These are phyloP conservation scores for Boeremia lycopersici DNA, from an alignment of 2,329 filamentous ascomycete genomes.

Conservation along the genomic window DNA sequence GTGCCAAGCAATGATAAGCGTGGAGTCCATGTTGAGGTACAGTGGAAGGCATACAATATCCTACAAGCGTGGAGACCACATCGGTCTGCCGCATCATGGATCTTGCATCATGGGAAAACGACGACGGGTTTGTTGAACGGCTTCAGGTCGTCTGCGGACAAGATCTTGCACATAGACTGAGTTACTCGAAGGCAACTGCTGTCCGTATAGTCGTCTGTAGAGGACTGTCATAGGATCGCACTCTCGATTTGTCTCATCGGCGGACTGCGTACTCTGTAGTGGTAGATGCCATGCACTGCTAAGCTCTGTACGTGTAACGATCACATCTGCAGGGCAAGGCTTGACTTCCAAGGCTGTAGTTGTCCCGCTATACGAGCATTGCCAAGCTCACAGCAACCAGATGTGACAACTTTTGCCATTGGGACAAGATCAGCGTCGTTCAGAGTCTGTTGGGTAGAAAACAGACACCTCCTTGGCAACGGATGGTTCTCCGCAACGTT, in stretches of 20 bases:
- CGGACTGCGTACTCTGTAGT: not conserved
- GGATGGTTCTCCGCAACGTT: constrained; percentile 33
- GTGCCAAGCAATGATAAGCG: constrained; percentile 37
- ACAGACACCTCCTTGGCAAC: constrained; percentile 17
- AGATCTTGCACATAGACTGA: not conserved
- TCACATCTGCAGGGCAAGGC: constrained; percentile 21
- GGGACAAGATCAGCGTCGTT: constrained; percentile 22
- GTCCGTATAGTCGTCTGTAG: not conserved
- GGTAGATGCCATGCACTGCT: not conserved
- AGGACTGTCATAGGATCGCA: not conserved
- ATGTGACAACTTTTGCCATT: not conserved
- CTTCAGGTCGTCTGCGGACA: not conserved
- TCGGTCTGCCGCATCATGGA: constrained; percentile 23
- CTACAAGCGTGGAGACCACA: constrained; percentile 22
- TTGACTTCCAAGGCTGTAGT: constrained; percentile 22
- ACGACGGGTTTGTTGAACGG: not conserved
- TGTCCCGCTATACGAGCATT: constrained; percentile 10
- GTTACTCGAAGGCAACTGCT: not conserved
- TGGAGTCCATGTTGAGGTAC: constrained; percentile 20
- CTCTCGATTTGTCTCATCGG: not conserved
- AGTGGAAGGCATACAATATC: constrained; percentile 14
- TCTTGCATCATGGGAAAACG: constrained; percentile 4
- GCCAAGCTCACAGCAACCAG: constrained; percentile 9
- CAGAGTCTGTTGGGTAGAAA: constrained; percentile 14
- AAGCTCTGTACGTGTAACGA: constrained; percentile 12